phyloP scores from a whole-genome alignment of 805 yeast genomes.

The Wickerhamomyces strasburgensis region DNA sequence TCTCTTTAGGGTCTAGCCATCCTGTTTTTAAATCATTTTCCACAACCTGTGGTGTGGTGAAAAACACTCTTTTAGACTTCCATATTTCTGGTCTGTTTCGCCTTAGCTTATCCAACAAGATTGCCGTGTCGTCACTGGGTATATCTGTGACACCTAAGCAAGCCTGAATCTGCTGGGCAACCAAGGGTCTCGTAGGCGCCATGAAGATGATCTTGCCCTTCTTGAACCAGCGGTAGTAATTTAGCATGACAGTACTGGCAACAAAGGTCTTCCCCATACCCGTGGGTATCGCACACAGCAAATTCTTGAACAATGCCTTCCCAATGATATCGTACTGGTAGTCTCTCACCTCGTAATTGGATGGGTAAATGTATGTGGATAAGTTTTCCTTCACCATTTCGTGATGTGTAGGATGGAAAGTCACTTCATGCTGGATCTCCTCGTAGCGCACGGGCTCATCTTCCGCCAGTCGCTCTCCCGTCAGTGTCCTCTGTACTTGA shows the following conservation, averaged over 20 bases:
- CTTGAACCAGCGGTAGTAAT: constrained; percentile 82
- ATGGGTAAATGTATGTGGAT: constrained; percentile 68
- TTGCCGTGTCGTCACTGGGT: constrained; percentile 71
- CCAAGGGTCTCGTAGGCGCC: constrained; percentile 97
- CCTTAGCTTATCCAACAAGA: constrained; percentile 56
- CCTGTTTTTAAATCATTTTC: constrained; percentile 84
- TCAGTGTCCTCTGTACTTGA: constrained; percentile 33
- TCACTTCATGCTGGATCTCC: constrained; percentile 31
- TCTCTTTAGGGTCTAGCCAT: constrained; percentile 63
- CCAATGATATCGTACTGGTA: constrained; percentile 81
- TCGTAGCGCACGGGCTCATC: constrained; percentile 27
- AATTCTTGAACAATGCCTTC: constrained; percentile 65
- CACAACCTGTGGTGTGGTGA: constrained; percentile 94
- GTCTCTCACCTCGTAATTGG: constrained; percentile 77
- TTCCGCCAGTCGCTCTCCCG: constrained; percentile 25
- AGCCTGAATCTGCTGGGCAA: constrained; percentile 93
- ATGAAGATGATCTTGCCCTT: constrained; percentile 78
- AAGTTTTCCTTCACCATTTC: constrained; percentile 36
- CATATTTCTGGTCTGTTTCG: constrained; percentile 72
- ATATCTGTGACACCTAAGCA: constrained; percentile 85
- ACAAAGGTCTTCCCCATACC: constrained; percentile 97
- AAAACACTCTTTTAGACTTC: constrained; percentile 72
- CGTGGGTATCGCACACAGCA: constrained; percentile 90
- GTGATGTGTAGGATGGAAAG: constrained; percentile 47
- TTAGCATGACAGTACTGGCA: constrained; percentile 90